Evolutionary conservation across 257 asterid genomes (phyloP).

Genomic region (Handroanthus guayacan): DNA sequence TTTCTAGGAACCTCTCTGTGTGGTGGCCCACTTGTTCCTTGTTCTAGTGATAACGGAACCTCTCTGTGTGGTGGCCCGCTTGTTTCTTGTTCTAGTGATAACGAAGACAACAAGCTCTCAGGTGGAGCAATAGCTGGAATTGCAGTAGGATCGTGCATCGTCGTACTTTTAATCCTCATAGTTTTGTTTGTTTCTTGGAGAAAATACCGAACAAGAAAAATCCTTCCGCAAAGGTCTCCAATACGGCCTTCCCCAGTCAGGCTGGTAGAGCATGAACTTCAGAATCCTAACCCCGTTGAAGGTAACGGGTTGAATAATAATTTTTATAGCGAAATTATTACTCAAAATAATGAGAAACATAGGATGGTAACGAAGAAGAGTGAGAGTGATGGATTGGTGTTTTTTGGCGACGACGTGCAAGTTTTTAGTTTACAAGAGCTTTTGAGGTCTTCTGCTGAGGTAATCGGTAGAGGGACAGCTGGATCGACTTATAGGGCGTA

Average conservation of each 20-base stretch:
- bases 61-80: conserved; percentile 60
- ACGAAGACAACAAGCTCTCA: conserved; percentile 39
- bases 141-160: conserved; percentile 47
- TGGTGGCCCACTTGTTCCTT: conserved; percentile 48
- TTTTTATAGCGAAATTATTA: not conserved
- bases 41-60: conserved; percentile 36
- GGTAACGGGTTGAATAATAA: not conserved
- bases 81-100: conserved; percentile 41
- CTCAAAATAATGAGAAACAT: not conserved
- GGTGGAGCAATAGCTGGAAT: conserved; percentile 70
- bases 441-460: conserved; percentile 65
- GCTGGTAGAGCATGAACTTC: conserved; percentile 19
- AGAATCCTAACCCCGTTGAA: conserved; percentile 31
- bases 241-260: conserved; percentile 35
- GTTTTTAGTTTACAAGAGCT: conserved; percentile 51
- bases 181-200: conserved; percentile 40
- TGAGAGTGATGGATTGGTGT: conserved; percentile 50
- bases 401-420: conserved; percentile 43
- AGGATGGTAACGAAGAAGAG: not conserved
- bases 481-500: conserved; percentile 75
- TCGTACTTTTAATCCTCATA: conserved; percentile 36
- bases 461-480: conserved; percentile 55
- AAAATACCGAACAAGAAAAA: conserved; percentile 34
- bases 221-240: conserved; percentile 35
- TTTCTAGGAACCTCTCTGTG: conserved; percentile 63